A percentile compares a stretch with the other conserved stretches of the same genome.
phyloP scores from a whole-genome alignment of 2,329 filamentous ascomycete genomes.

The Cyclaneusma minus region DNA sequence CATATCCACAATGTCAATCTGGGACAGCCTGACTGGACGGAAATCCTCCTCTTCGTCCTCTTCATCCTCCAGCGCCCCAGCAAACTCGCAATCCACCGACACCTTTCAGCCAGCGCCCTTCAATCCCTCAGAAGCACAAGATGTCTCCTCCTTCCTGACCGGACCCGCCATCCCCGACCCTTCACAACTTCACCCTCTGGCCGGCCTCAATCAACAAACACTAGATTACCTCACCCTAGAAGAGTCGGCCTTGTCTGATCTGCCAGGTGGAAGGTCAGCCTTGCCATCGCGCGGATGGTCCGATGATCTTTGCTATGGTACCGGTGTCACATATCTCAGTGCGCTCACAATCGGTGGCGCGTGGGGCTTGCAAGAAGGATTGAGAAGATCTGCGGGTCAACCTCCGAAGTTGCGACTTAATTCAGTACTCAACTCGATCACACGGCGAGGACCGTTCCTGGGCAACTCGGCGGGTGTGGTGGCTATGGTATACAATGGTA shows the following conservation, averaged over 20 bases:
- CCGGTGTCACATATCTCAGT: conserved; percentile 84
- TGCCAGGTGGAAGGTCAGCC: conserved; percentile 73
- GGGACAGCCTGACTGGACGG: conserved; percentile 21
- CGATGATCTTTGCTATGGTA: conserved; percentile 95
- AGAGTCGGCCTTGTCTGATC: conserved; percentile 73
- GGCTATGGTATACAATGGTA: conserved; percentile 88
- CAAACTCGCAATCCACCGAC: conserved; percentile 29
- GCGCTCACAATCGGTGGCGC: conserved; percentile 73
- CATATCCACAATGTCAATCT: conserved; percentile 19
- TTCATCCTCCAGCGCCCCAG: conserved; percentile 8
- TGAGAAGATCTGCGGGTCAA: conserved; percentile 59
- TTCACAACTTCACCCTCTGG: conserved; percentile 78
- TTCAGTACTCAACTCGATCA: conserved; percentile 87
- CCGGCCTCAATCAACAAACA: conserved; percentile 80
- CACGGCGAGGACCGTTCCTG: conserved; percentile 80
- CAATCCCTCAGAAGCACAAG: conserved; percentile 58
- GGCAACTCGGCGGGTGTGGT: conserved; percentile 94
- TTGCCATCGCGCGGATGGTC: conserved; percentile 94
- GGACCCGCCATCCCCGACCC: conserved; percentile 69
- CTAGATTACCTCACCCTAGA: conserved; percentile 93
- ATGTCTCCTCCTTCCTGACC: conserved; percentile 76
- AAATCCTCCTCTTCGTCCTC: conserved; percentile 18
- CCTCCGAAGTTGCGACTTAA: conserved; percentile 88
- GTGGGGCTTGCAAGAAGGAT: conserved; percentile 84
- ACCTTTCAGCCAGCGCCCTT: conserved; percentile 39